These are phyloP conservation scores for Aspergillus aculeatus DNA, from an alignment of 2,329 filamentous ascomycete genomes.

Conservation along the genomic window DNA sequence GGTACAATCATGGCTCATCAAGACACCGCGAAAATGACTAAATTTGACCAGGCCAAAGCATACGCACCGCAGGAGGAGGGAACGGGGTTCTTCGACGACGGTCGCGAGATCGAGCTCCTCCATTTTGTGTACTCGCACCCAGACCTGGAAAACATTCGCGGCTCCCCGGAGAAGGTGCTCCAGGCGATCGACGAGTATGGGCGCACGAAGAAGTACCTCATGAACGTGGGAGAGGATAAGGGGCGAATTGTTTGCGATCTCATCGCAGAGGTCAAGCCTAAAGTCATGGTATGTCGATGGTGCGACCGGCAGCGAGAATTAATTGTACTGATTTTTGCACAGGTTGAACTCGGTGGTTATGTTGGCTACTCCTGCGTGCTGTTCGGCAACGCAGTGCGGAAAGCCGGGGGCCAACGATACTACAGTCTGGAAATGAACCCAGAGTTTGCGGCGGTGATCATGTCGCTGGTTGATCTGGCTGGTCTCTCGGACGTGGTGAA, in stretches of 20 bases:
- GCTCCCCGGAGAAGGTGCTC: constrained; percentile 65
- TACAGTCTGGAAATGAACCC: constrained; percentile 71
- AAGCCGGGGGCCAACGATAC: constrained; percentile 63
- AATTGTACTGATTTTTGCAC: not conserved
- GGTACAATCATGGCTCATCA: not conserved
- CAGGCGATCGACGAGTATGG: constrained; percentile 69
- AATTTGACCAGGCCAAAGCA: not conserved
- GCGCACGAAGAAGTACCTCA: constrained; percentile 63
- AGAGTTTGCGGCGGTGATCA: constrained; percentile 68
- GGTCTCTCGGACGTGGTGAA: constrained; percentile 67
- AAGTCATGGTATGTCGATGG: constrained; percentile 52
- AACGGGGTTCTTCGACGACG: constrained; percentile 53
- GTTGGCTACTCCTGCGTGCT: constrained; percentile 77
- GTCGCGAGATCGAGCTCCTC: constrained; percentile 70
- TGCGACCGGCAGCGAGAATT: not conserved
- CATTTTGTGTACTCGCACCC: constrained; percentile 64
- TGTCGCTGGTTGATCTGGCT: constrained; percentile 68
- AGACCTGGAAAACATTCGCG: constrained; percentile 61
- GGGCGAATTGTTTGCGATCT: constrained; percentile 67
- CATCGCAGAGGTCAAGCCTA: constrained; percentile 64
- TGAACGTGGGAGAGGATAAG: constrained; percentile 77
- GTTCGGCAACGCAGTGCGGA: constrained; percentile 65
- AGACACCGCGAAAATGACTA: not conserved
- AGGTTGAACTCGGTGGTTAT: constrained; percentile 73
- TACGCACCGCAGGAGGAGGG: not conserved